phyloP scores from a whole-genome alignment of 1,284 basidiomycete species.

The Puccinia brachypodii region DNA sequence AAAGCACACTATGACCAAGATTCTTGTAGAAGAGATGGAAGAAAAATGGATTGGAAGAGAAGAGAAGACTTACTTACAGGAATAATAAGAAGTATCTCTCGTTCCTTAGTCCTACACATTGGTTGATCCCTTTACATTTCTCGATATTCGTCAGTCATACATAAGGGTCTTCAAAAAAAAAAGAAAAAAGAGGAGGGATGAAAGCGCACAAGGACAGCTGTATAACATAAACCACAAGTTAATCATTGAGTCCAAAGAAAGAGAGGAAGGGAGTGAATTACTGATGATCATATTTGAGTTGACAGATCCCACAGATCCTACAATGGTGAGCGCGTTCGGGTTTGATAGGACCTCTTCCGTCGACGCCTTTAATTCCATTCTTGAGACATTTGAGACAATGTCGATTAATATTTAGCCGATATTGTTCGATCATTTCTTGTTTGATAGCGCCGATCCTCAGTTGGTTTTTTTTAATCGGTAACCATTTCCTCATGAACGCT shows the following conservation, averaged over 20 bases:
- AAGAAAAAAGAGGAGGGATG: slow-evolving; percentile 54
- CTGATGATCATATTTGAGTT: slow-evolving; percentile 92
- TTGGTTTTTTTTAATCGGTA: too few species aligned
- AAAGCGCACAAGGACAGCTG: slow-evolving; percentile 35
- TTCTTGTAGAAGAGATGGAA: neutral
- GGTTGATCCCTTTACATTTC: slow-evolving; percentile 84
- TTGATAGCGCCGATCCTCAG: slow-evolving; percentile 59
- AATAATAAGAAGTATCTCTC: slow-evolving; percentile 95
- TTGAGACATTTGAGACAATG: slow-evolving; percentile 73
- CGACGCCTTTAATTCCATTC: slow-evolving; percentile 54
- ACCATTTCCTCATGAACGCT: too few species aligned
- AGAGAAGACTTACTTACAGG: slow-evolving; percentile 64
- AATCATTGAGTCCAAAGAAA: neutral
- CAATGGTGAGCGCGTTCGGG: slow-evolving; percentile 89
- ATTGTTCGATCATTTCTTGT: slow-evolving; percentile 62
- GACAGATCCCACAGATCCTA: slow-evolving; percentile 83
- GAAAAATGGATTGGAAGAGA: neutral
- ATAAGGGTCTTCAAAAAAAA: too few species aligned
- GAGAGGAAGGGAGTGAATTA: slow-evolving; percentile 5
- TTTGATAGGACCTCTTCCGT: slow-evolving; percentile 18
- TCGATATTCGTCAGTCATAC: too few species aligned
- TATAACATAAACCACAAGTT: neutral
- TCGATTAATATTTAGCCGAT: slow-evolving; percentile 66
- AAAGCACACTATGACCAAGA: neutral
- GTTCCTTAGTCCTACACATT: slow-evolving; percentile 92